Base-by-base conservation (phyloP, 2,329 filamentous ascomycete species). In the Orbilia ellipsospora region DNA sequence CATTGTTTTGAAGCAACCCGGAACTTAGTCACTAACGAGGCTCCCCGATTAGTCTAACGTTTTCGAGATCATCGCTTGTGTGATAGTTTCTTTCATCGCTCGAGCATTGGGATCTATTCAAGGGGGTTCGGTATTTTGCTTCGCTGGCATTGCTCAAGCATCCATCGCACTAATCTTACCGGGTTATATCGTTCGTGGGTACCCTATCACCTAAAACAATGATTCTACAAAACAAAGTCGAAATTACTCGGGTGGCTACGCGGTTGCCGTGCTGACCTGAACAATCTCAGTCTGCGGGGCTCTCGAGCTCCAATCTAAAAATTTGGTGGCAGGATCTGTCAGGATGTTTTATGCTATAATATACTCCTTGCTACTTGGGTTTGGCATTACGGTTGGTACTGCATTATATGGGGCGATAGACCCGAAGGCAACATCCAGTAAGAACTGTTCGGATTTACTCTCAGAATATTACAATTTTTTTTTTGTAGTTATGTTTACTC, bases 301-400 rank as follows among this genome's bases (percentile, higher is more conserved):
- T 36, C 84, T 92, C 57, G 90, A 92, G 80, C 84, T 92, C 0
- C 90, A 92, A 78, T 90, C 88, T 20, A 74, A 88, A 61, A 89
- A 89, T 76, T 86, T 92, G 63, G 87, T 92, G 0, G 88, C 90
- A 0, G 90, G 90, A 0, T 91, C 89, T 0, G 90, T 92, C 20
- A 88, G 90, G 23, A 90, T 92, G 83, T 89, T 92, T 10, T 92
- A 92, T 78, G 89, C 90, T 36, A 89, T 92, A 78, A 89, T 92
- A 72, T 92, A 92, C 81, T 90, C 89, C 0, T 84, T 92, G 0
- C 89, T 92, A 72, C 86, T 92, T 2, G 90, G 90, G 0, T 92
- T 91, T 79, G 90, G 90, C 12, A 90, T 92, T 77, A 91, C 90
- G 0, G 87, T 91, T 36, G 89, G 89, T 15, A 86, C 88, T 0